These are phyloP conservation scores for Syncephalastrum sp. DNA, from an alignment of 371 early-diverging fungal genomes.

Conservation along the genomic window DNA sequence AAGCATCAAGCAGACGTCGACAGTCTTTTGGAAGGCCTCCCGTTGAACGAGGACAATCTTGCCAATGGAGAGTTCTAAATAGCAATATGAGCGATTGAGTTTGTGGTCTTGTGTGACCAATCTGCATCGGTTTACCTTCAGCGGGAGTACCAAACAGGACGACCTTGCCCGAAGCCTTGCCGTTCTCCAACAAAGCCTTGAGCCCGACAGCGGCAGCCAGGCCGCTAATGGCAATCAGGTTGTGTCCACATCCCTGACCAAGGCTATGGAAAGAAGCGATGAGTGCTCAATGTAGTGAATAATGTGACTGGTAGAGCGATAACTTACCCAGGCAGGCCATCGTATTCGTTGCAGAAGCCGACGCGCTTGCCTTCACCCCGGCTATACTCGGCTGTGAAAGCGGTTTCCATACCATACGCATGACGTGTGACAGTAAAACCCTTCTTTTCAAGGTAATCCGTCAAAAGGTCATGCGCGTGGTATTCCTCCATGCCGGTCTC, in stretches of 20 bases:
- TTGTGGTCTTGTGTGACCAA: no score
- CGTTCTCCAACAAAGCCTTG: conserved; percentile 47
- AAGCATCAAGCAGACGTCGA: conserved; percentile 72
- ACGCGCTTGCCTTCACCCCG: conserved; percentile 32
- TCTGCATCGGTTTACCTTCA: conserved; percentile 32
- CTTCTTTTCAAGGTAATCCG: conserved; percentile 48
- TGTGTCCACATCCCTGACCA: conserved; percentile 63
- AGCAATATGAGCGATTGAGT: no score
- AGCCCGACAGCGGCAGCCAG: conserved; percentile 59
- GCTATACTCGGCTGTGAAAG: conserved; percentile 57
- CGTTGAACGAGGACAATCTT: conserved; percentile 63
- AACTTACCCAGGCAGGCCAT: conserved; percentile 56
- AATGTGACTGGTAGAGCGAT: neutral
- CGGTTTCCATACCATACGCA: conserved; percentile 56
- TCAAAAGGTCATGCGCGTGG: conserved; percentile 48
- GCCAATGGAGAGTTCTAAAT: conserved; percentile 53
- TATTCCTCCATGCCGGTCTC: conserved; percentile 57
- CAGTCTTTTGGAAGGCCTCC: conserved; percentile 56
- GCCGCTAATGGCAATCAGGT: conserved; percentile 65
- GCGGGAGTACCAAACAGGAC: conserved; percentile 76
- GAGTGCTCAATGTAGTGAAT: neutral
- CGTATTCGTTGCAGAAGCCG: conserved; percentile 61
- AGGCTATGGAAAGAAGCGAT: conserved; percentile 8
- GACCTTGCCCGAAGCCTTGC: conserved; percentile 51
- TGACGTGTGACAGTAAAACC: conserved; percentile 56